Conservation (phyloP, 2,329 filamentous ascomycete genomes). For the Pyricularia sp. region DNA sequence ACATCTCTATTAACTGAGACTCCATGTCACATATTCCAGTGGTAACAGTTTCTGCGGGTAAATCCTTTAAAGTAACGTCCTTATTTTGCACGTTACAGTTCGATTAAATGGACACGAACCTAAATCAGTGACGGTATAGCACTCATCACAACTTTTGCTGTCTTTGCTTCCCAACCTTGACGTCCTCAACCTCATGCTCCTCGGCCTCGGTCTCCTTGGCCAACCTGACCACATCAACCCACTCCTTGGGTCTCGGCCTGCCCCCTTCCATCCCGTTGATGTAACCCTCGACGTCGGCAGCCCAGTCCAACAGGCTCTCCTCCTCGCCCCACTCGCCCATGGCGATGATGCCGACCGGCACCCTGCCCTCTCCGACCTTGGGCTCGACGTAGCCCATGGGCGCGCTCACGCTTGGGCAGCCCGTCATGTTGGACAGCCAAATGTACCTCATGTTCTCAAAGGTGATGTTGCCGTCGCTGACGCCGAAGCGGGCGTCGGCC, state of each 20-base stretch:
- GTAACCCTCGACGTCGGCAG: conserved; percentile 45
- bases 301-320: conserved; percentile 53
- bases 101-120: background rate
- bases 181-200: background rate
- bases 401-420: conserved; percentile 64
- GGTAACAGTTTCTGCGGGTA: background rate
- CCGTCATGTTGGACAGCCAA: conserved; percentile 75
- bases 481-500: conserved; percentile 57
- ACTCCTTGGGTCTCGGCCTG: conserved; percentile 39
- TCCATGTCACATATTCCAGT: background rate
- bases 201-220: conserved; percentile 16
- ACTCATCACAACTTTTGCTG: background rate
- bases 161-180: background rate
- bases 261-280: conserved; percentile 35
- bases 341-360: conserved; percentile 54
- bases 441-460: conserved; percentile 79
- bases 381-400: conserved; percentile 65
- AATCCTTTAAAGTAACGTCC: background rate
- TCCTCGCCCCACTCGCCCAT: conserved; percentile 60
- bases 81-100: background rate
- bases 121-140: background rate
- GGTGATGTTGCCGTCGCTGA: conserved; percentile 63
- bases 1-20: too few relatives aligned
- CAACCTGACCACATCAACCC: conserved; percentile 46
- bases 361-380: conserved; percentile 43